These are phyloP conservation scores for Tylopilus rubrobrunneus DNA, from an alignment of 768 basidiomycete species.

Conservation along the genomic window DNA sequence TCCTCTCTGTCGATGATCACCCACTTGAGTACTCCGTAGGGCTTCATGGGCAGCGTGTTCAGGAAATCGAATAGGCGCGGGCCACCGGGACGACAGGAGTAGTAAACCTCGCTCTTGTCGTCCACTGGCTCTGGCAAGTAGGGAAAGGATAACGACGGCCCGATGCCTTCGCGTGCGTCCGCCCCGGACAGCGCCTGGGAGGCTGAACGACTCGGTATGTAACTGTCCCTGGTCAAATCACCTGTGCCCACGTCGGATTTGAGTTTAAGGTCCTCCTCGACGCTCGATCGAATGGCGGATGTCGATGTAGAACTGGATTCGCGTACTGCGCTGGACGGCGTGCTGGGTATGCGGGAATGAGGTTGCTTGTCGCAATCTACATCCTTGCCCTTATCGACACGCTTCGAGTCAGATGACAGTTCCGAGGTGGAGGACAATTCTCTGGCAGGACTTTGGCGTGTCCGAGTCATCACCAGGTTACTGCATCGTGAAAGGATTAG, in stretches of 20 bases:
- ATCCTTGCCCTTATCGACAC: neutral
- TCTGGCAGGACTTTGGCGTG: neutral
- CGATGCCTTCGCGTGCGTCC: slow-evolving; percentile 39
- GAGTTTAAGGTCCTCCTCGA: slow-evolving; percentile 24
- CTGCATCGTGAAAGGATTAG: slow-evolving; percentile 3
- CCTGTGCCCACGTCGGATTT: slow-evolving; percentile 8
- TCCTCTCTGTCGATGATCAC: slow-evolving; percentile 68
- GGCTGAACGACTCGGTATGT: slow-evolving; percentile 6
- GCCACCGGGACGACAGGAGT: slow-evolving; percentile 68
- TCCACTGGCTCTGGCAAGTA: slow-evolving; percentile 44
- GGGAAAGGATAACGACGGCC: slow-evolving; percentile 48
- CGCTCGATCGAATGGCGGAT: slow-evolving; percentile 2
- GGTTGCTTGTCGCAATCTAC: slow-evolving; percentile 5
- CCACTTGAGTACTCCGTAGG: slow-evolving; percentile 68
- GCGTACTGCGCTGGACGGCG: slow-evolving; percentile 9
- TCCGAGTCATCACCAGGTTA: neutral
- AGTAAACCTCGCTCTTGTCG: slow-evolving; percentile 43
- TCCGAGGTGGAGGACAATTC: slow-evolving; percentile 8
- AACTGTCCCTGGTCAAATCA: slow-evolving; percentile 1
- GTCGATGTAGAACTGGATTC: slow-evolving; percentile 1
- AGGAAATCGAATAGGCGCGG: slow-evolving; percentile 63
- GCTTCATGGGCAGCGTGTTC: slow-evolving; percentile 52
- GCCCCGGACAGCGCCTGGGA: slow-evolving; percentile 24
- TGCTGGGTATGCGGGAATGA: slow-evolving; percentile 7
- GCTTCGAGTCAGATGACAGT: neutral